Base-by-base conservation (phyloP, 441 rosid species). In the Pelargonium cotyledonis region DNA sequence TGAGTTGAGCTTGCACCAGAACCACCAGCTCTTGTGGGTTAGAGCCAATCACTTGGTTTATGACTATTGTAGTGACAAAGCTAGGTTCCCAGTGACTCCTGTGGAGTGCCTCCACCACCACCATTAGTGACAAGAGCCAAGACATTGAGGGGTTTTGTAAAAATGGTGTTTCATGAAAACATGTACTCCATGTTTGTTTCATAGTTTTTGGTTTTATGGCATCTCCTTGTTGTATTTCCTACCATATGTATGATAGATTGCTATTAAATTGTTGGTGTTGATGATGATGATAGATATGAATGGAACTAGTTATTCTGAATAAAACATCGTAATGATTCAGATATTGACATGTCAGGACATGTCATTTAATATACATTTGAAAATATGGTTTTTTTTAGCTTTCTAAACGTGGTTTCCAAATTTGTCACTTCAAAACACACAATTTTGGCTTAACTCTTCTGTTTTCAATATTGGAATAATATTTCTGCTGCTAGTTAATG, bases 21-120 rank as follows among this genome's bases (percentile, higher is more conserved):
- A 49, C 55, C 55, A 49, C 55, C 55, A 49, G 55, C 55, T 62
- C 15, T 16, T 16, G 15, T 62, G 65, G 65, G 65, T 62, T 21
- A 8, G 29, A 26, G 15, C 23, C 31, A 62, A 62, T 5, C 29
- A 62, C 29, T 16, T 62, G 65, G 29, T 62, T 26, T 62, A 62
- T 26, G 29, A 62, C 40, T 62, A 62, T 62, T 62, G 65, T 35
- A 62, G 40, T 21, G 65, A 62, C 40, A 21, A 11, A 7, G 29
- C 23, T 8, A 21, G 65, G 15, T 62, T 62, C 40, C 65, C 65
- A 1, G 65, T 12, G 11, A 11, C 29, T 4, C 65, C 65, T 12
- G n/a, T 23, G 40, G 65, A 62, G 12, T 31, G 51, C 35, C 55
- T 49, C 16, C 55, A 49, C 55, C 55, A 49, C 55, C 55, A 49